Percentiles rank a stretch among this genome's conserved stretches.
These are phyloP conservation scores for Coniochaeta sp. DNA, from an alignment of 2,329 filamentous ascomycete species.

Conservation along the genomic window DNA sequence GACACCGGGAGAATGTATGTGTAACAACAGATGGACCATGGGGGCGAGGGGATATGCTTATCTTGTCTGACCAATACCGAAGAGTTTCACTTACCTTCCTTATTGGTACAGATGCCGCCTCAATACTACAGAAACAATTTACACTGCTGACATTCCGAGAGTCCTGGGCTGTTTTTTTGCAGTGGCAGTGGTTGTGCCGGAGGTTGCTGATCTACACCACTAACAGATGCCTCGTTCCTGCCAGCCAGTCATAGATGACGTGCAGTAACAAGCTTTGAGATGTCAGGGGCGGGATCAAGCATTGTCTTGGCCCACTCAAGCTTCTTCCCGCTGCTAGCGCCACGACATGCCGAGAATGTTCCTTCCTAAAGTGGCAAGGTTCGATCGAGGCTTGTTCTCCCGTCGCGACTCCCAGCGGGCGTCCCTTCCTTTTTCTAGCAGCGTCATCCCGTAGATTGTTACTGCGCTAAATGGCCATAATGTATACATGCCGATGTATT, in stretches of 20 bases:
- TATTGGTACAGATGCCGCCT: neutral
- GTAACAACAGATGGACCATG: no score
- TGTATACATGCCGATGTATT: no score
- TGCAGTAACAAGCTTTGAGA: neutral
- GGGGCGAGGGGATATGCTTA: neutral
- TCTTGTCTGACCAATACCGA: neutral
- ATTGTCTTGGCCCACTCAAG: constrained; percentile 3
- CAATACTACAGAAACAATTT: neutral
- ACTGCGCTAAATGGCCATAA: no score
- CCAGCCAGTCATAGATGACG: neutral
- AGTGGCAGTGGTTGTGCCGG: neutral
- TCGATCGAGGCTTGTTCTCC: neutral
- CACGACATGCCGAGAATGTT: neutral
- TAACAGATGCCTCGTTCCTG: neutral
- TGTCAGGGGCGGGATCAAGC: neutral
- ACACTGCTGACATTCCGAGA: neutral
- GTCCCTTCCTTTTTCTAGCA: neutral
- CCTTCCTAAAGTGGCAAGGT: neutral
- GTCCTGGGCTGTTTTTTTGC: neutral
- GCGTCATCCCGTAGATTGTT: no score
- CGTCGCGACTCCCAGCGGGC: no score
- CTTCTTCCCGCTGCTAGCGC: neutral
- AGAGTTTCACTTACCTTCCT: neutral
- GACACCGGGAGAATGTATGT: no score
- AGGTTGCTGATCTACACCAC: neutral